These are phyloP conservation scores for Penicillium alfredii DNA, from an alignment of 495 filamentous ascomycete genomes.

Conservation along the genomic window DNA sequence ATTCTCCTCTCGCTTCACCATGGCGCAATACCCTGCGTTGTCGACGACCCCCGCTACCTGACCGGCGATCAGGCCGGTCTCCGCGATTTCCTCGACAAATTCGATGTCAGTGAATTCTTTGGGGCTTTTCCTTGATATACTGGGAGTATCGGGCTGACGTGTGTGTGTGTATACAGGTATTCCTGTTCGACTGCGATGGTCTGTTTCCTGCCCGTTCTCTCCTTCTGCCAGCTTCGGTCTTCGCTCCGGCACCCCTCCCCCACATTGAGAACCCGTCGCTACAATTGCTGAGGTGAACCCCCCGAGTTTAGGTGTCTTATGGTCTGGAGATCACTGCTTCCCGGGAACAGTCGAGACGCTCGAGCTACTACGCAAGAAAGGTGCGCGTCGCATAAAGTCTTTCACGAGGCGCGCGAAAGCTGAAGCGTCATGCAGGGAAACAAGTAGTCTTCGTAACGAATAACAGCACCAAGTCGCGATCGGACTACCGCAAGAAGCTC, in stretches of 20 bases:
- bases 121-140: too few relatives aligned
- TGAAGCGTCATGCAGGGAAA: constrained; percentile 57
- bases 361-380: constrained; percentile 69
- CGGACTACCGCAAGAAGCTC: constrained; percentile 88
- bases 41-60: constrained; percentile 58
- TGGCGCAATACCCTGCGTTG: constrained; percentile 25
- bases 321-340: constrained; percentile 89
- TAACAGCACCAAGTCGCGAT: constrained; percentile 94
- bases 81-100: constrained; percentile 75
- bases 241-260: not conserved
- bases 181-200: constrained; percentile 98
- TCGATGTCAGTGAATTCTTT: constrained; percentile 87
- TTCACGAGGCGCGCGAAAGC: not conserved
- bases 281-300: constrained; percentile 25
- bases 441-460: constrained; percentile 96
- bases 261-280: constrained; percentile 3
- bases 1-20: not conserved
- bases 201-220: constrained; percentile 19
- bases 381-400: constrained; percentile 33
- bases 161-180: constrained; percentile 52
- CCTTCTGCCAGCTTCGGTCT: constrained; percentile 9
- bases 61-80: constrained; percentile 72
- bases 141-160: not conserved
- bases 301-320: constrained; percentile 73
- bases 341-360: constrained; percentile 77